Conservation (phyloP, 2,329 filamentous ascomycete genomes). For the Epichloe brachyelytri region DNA sequence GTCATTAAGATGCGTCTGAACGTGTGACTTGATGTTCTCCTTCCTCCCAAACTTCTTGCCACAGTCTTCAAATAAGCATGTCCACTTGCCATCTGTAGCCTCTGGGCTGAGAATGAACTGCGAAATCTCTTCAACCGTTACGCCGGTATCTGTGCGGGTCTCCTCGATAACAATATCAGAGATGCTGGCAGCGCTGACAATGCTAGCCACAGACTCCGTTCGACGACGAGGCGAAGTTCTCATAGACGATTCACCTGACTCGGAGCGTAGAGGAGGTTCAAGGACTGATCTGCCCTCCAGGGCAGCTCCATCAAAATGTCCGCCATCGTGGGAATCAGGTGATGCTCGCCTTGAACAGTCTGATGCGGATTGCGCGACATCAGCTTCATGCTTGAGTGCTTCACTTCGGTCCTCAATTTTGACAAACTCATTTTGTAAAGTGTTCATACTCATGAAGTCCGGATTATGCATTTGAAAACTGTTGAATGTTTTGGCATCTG, state of each 20-base stretch:
- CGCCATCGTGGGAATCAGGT: slow-evolving; percentile 23
- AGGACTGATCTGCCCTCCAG: slow-evolving; percentile 32
- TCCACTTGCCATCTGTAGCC: slow-evolving; percentile 62
- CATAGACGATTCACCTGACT: slow-evolving; percentile 9
- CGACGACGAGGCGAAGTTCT: slow-evolving; percentile 32
- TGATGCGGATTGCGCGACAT: slow-evolving; percentile 25
- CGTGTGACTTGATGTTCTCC: slow-evolving; percentile 97
- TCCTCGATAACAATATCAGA: slow-evolving; percentile 52
- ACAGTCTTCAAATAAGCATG: slow-evolving; percentile 65
- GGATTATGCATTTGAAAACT: slow-evolving; percentile 38
- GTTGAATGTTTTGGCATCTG: slow-evolving; percentile 33
- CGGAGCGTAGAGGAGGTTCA: slow-evolving; percentile 11
- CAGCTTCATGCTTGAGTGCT: slow-evolving; percentile 18
- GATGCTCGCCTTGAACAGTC: slow-evolving; percentile 39
- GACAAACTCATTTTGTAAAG: slow-evolving; percentile 31
- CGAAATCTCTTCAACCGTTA: slow-evolving; percentile 74
- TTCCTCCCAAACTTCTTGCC: slow-evolving; percentile 89
- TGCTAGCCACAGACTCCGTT: slow-evolving; percentile 46
- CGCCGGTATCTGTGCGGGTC: slow-evolving; percentile 63
- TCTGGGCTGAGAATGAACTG: slow-evolving; percentile 63
- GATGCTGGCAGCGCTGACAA: slow-evolving; percentile 45
- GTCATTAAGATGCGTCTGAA: slow-evolving; percentile 95
- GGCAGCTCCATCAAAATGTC: slow-evolving; percentile 24
- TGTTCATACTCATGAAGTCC: slow-evolving; percentile 44
- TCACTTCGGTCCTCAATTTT: slow-evolving; percentile 25